Evolutionary conservation across 148 eudicot genomes (phyloP), one percentile per base, ranked within the genome.

Genomic region (Polygonum aviculare): DNA sequence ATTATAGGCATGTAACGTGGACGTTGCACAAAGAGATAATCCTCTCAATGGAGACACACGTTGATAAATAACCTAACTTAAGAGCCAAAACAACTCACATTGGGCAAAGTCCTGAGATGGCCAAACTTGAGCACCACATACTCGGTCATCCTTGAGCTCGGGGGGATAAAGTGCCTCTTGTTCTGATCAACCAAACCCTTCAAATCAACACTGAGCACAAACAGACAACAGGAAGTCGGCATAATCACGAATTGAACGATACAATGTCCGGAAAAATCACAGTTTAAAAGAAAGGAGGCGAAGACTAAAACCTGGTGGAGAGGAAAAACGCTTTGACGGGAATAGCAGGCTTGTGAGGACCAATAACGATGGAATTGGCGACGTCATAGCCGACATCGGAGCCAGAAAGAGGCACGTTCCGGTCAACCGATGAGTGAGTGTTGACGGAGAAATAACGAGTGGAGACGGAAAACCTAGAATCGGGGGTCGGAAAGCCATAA

Each of bases 301-400:
- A 40, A 2, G 31, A 26, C 31, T 1, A 80, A 57, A 81, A 91
- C 98, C 98, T 92, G 40, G 97, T 94, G 22, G 97, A 94, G 92
- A 89, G 87, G 81, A 94, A 90, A 75, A 81, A 94, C 59, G 98
- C 98, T 77, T 93, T 86, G 77, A 94, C 98, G 76, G 93, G 91
- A 80, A 94, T 90, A 48, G 85, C 65, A 26, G 87, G 78, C 72
- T 79, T 77, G 52, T 72, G 9, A 54, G 80, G 44, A 79, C 78
- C 79, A 78, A 71, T 59, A 51, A 40, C 75, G 16, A 7, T 55
- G 10, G 72, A 55, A 21, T 78, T 83, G 45, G 82, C 49, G 39
- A 75, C 81, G 19, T 79, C 76, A 19, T 71, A 81, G n/a, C 77
- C 87, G 41, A 62, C 86, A 19, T 79, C 90, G 19, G 88, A 79